phyloP scores from a whole-genome alignment of 202 grass and related monocot species.

The Eragrostis tef region DNA sequence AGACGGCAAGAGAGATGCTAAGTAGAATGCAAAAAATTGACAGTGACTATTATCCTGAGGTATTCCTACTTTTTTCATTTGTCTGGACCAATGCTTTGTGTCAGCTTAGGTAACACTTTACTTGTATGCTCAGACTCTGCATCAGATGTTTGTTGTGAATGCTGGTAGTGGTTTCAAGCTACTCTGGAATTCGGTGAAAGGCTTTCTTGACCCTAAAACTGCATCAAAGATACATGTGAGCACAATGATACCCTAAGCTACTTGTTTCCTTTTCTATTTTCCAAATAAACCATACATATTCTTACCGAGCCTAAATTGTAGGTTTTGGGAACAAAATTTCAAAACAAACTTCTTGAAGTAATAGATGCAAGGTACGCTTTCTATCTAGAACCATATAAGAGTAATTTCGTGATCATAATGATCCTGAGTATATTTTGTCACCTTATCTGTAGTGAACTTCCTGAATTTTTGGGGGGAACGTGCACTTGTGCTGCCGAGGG shows the following conservation, averaged over 20 bases:
- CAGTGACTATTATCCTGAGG: constrained; percentile 97
- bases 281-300: constrained; percentile 13
- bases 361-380: constrained; percentile 79
- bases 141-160: constrained; percentile 98
- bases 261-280: constrained; percentile 33
- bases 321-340: constrained; percentile 96
- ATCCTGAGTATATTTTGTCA: neutral
- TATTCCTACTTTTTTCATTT: constrained; percentile 36
- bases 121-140: constrained; percentile 68
- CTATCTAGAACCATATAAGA: constrained; percentile 15
- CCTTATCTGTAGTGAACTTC: constrained; percentile 74
- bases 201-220: constrained; percentile 96
- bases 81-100: neutral
- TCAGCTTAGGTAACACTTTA: constrained; percentile 31
- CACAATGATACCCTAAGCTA: neutral
- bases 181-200: constrained; percentile 94
- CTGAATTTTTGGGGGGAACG: constrained; percentile 83
- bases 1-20: constrained; percentile 89
- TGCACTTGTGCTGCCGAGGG: constrained; percentile 75
- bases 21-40: constrained; percentile 96
- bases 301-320: constrained; percentile 45
- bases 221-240: constrained; percentile 95
- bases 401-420: constrained; percentile 12
- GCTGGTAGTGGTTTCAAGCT: constrained; percentile 90
- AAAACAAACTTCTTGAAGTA: constrained; percentile 76